Evolutionary conservation across 2,329 filamentous ascomycete species (phyloP).

Genomic region (Tolypocladium paradoxum): DNA sequence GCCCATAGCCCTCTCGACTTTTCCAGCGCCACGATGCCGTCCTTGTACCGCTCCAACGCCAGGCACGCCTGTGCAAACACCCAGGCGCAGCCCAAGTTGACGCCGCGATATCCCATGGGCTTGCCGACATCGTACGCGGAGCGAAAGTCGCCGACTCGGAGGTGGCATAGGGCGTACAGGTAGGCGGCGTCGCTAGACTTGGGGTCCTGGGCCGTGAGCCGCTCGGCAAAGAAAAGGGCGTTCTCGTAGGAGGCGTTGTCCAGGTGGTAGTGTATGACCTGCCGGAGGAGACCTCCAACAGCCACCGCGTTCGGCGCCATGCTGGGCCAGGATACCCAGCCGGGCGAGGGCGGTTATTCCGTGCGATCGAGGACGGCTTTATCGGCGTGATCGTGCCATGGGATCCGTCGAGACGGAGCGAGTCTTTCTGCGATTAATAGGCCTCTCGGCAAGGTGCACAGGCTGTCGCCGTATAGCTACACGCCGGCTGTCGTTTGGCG

Average conservation of each 20-base stretch:
- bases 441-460: neutral
- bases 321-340: conserved; percentile 8
- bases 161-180: conserved; percentile 73
- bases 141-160: conserved; percentile 71
- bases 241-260: conserved; percentile 86
- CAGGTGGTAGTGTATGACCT: conserved; percentile 58
- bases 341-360: neutral
- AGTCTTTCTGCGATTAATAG: too few species aligned
- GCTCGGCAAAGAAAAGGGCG: conserved; percentile 85
- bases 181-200: conserved; percentile 72
- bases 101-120: conserved; percentile 55
- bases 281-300: conserved; percentile 42
- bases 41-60: conserved; percentile 63
- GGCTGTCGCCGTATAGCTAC: neutral
- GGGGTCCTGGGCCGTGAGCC: conserved; percentile 74
- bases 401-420: neutral
- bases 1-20: conserved; percentile 69
- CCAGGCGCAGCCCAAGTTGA: conserved; percentile 79
- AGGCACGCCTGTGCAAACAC: conserved; percentile 86
- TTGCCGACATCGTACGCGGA: conserved; percentile 80
- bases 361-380: conserved; percentile 1
- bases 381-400: conserved; percentile 4
- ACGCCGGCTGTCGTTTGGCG: neutral
- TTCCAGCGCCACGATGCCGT: conserved; percentile 76
- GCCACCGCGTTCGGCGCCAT: conserved; percentile 45